Percentiles rank a stretch among this genome's conserved stretches.
phyloP scores from a whole-genome alignment of 768 basidiomycete species.

The Phylloporus sp. region DNA sequence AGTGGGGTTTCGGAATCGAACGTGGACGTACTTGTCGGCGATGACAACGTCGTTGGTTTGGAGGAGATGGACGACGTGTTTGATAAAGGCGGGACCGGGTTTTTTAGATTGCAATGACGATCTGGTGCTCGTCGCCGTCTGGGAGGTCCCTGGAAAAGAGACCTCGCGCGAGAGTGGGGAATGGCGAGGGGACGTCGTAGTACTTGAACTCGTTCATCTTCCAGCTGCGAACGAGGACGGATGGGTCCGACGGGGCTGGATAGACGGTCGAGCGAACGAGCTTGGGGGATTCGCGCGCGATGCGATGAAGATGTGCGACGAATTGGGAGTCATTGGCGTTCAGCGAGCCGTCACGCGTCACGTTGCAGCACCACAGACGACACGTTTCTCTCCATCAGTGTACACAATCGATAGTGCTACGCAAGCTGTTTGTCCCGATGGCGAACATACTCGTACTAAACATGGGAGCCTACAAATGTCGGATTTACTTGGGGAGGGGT shows the following conservation, averaged over 20 bases:
- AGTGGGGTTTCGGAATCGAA: too few relatives aligned
- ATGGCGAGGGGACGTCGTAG: constrained; percentile 81
- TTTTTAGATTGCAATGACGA: constrained; percentile 74
- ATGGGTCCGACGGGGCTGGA: constrained; percentile 50
- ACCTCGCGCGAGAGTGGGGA: constrained; percentile 92
- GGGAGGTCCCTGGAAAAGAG: too few relatives aligned
- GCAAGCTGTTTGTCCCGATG: too few relatives aligned
- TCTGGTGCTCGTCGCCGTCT: too few relatives aligned
- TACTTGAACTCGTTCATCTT: constrained; percentile 98
- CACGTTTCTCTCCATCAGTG: too few relatives aligned
- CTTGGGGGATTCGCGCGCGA: constrained; percentile 56
- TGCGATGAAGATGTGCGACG: constrained; percentile 44
- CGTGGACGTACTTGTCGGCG: constrained; percentile 79
- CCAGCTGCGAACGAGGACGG: constrained; percentile 72
- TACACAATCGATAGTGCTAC: too few relatives aligned
- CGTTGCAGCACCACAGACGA: too few relatives aligned
- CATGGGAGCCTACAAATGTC: too few relatives aligned
- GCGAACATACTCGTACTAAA: too few relatives aligned
- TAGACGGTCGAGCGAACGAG: constrained; percentile 60
- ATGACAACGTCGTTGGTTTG: constrained; percentile 71
- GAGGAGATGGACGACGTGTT: constrained; percentile 63
- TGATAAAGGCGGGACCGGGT: constrained; percentile 61
- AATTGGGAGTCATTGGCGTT: constrained; percentile 53
- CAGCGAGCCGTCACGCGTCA: too few relatives aligned
- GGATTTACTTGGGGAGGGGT: too few relatives aligned